Evolutionary conservation across 2,329 filamentous ascomycete genomes (phyloP), one percentile per base, ranked within the genome.

Genomic region (Fusarium sp.): DNA sequence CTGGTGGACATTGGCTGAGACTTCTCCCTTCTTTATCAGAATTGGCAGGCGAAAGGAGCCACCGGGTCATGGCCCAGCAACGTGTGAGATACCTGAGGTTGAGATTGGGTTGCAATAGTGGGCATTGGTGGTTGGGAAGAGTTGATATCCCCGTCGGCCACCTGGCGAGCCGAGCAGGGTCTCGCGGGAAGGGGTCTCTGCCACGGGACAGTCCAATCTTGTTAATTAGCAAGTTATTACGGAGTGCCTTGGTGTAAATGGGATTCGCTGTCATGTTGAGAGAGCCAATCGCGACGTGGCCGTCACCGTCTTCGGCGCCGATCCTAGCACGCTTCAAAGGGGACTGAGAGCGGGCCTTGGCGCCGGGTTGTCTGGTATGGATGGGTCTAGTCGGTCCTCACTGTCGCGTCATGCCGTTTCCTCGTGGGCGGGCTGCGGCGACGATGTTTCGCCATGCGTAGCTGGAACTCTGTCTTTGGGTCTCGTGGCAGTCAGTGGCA

Each of bases 101-200:
- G 61, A 75, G 58, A 75, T 76, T 76, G 64, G 61, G 67, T 72
- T 75, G 59, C 52, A 64, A 70, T 50, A 62, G 50, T 54, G 27
- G 58, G 57, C 33, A 60, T 33, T 33, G 39, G 61, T 61, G 73
- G 57, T 69, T 69, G 58, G 60, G 54, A 69, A 48, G 62, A 65
- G 45, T 57, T 67, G 33, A 64, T 56, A 67, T 71, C 64, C 62
- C 76, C 62, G 65, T 63, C 61, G 31, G 62, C 57, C 43, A 43
- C 57, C 14, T 45, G 35, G 14, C 29, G 69, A 45, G 43, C 64
- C 35, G 20, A 56, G 33, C 68, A 48, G 52, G 61, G 72, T 60
- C 63, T 27, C 31, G 13, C 33, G 65, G 41, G 48, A 68, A 64
- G 39, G 50, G 50, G 37, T 31, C 43, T 74, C 63, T 58, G 41